Percentiles rank a stretch among this genome's conserved stretches.
These are phyloP conservation scores for Boletus fagicola DNA, from an alignment of 768 basidiomycete species.

Conservation along the genomic window DNA sequence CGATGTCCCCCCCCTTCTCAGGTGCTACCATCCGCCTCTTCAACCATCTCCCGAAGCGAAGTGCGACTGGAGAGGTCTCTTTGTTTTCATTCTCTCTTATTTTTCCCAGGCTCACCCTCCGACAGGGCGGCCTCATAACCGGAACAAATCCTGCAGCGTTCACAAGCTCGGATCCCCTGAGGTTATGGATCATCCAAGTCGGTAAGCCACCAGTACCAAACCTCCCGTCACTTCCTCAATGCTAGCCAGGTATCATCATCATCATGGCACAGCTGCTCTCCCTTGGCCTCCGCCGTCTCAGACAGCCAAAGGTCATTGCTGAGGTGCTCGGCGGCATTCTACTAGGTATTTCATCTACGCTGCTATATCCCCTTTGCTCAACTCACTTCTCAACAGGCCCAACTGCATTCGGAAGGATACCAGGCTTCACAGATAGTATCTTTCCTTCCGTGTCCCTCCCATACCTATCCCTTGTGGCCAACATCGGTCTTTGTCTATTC, in stretches of 20 bases:
- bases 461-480: constrained; percentile 83
- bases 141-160: constrained; percentile 72
- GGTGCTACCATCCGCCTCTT: constrained; percentile 39
- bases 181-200: constrained; percentile 77
- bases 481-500: constrained; percentile 85
- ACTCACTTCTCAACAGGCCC: constrained; percentile 26
- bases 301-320: constrained; percentile 84
- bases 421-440: constrained; percentile 81
- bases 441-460: constrained; percentile 73
- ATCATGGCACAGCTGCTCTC: constrained; percentile 74
- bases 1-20: constrained; percentile 38
- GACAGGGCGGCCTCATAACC: constrained; percentile 69
- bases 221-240: not conserved
- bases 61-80: constrained; percentile 25
- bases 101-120: not conserved
- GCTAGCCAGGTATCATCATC: constrained; percentile 70
- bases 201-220: constrained; percentile 41
- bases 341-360: constrained; percentile 59
- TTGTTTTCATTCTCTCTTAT: not conserved
- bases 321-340: constrained; percentile 88
- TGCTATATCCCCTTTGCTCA: not conserved
- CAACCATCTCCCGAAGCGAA: constrained; percentile 6
- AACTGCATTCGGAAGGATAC: constrained; percentile 75
- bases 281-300: constrained; percentile 65
- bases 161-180: constrained; percentile 66